phyloP scores from a whole-genome alignment of 2,329 filamentous ascomycete genomes.

The Trichophyton verrucosum region DNA sequence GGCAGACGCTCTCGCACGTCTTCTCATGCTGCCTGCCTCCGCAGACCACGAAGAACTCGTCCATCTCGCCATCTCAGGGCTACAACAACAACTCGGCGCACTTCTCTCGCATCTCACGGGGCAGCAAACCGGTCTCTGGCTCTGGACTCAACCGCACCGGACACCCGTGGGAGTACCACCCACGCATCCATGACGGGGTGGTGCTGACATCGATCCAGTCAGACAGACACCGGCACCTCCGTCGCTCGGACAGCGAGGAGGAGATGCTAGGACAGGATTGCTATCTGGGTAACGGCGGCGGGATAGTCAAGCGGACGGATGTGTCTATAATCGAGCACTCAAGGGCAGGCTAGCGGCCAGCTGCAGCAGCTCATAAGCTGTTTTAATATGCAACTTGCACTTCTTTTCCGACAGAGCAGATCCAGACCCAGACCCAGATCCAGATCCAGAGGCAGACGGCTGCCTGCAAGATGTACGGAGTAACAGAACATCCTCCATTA shows the following conservation, averaged over 20 bases:
- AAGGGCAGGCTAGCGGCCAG: not conserved
- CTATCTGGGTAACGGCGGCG: not conserved
- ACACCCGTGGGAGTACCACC: not conserved
- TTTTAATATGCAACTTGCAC: not conserved
- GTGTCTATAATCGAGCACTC: slow-evolving; percentile 5
- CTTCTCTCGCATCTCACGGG: not conserved
- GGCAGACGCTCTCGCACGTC: slow-evolving; percentile 7
- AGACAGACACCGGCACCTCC: not conserved
- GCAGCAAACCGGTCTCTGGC: not conserved
- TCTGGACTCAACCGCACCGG: not conserved
- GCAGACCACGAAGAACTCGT: not conserved
- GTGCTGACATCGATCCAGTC: slow-evolving; percentile 8
- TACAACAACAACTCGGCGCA: not conserved
- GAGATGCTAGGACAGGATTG: slow-evolving; percentile 2
- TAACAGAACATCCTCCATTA: too few relatives aligned
- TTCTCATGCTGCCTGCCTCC: slow-evolving; percentile 4
- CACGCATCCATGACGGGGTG: slow-evolving; percentile 1
- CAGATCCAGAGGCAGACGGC: too few relatives aligned
- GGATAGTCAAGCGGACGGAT: slow-evolving; percentile 9
- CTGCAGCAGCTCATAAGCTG: not conserved
- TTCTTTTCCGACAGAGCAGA: too few relatives aligned
- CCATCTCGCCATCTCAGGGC: not conserved
- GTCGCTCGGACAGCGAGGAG: slow-evolving; percentile 8
- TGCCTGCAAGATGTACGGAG: too few relatives aligned
- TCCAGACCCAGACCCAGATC: too few relatives aligned